These are phyloP conservation scores for Wickerhamiella brachini DNA, from an alignment of 805 yeast genomes.

Conservation along the genomic window DNA sequence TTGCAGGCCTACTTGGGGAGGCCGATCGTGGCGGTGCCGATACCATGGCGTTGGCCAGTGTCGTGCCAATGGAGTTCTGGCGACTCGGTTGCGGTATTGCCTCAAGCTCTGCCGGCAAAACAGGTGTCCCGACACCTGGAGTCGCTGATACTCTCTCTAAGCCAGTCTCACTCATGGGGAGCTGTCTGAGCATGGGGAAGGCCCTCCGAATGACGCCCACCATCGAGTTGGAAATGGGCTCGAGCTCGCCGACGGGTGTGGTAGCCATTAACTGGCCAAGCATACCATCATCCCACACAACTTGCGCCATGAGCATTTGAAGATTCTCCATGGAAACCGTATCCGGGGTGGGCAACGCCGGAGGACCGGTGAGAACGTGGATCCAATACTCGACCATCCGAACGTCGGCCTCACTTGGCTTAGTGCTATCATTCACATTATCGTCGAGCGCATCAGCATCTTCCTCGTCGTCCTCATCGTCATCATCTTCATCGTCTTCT, in stretches of 20 bases:
- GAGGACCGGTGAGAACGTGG: background rate
- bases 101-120: background rate
- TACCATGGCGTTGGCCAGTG: background rate
- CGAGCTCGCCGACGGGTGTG: background rate
- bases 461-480: slow-evolving; percentile 1
- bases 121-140: background rate
- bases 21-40: background rate
- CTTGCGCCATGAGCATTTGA: slow-evolving; percentile 21
- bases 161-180: background rate
- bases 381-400: background rate
- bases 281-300: slow-evolving; percentile 26
- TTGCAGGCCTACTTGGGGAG: background rate
- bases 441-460: background rate
- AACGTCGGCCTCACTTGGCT: background rate
- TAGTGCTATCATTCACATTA: background rate
- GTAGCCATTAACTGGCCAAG: slow-evolving; percentile 13
- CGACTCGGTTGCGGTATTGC: background rate
- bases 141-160: background rate
- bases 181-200: background rate
- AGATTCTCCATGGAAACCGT: slow-evolving; percentile 13
- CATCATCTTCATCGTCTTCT: slow-evolving; percentile 6
- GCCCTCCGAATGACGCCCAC: background rate
- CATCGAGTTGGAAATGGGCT: background rate
- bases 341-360: background rate
- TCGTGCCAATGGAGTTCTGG: background rate